Percentiles rank a stretch among this genome's conserved stretches.
These are phyloP conservation scores for Aspergillus cejpii DNA, from an alignment of 2,329 filamentous ascomycete genomes.

Conservation along the genomic window DNA sequence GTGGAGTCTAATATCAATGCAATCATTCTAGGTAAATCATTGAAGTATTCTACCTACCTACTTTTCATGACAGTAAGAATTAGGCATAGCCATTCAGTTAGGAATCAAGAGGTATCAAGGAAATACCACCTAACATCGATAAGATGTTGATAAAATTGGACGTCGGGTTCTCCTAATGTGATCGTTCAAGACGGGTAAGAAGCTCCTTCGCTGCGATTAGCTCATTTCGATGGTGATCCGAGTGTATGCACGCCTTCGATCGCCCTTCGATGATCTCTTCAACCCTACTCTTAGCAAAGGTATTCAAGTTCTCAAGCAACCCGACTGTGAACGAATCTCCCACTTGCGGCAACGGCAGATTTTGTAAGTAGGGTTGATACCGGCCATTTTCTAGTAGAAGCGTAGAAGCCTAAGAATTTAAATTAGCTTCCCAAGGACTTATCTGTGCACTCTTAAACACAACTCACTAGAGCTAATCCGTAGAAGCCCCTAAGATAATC, in stretches of 20 bases:
- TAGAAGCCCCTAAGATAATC: constrained; percentile 90
- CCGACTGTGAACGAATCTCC: constrained; percentile 17
- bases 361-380: constrained; percentile 4
- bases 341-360: constrained; percentile 6
- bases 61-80: no score
- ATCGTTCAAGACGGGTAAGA: constrained; percentile 25
- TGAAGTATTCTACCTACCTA: no score
- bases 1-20: no score
- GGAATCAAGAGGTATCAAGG: no score
- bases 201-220: constrained; percentile 39
- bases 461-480: constrained; percentile 69
- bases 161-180: constrained; percentile 3
- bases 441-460: neutral
- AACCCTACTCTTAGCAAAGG: constrained; percentile 34
- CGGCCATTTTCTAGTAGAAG: constrained; percentile 17
- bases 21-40: no score
- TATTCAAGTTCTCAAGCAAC: constrained; percentile 29
- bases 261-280: constrained; percentile 33
- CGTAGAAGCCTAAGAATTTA: constrained; percentile 23
- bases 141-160: neutral
- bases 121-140: no score
- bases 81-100: no score
- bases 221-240: constrained; percentile 34
- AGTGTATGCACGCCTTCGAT: constrained; percentile 24
- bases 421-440: neutral